Percentiles rank a stretch among this genome's conserved stretches.
phyloP scores from a whole-genome alignment of 2,329 filamentous ascomycete genomes.

The Trematosphaeria pertusa region DNA sequence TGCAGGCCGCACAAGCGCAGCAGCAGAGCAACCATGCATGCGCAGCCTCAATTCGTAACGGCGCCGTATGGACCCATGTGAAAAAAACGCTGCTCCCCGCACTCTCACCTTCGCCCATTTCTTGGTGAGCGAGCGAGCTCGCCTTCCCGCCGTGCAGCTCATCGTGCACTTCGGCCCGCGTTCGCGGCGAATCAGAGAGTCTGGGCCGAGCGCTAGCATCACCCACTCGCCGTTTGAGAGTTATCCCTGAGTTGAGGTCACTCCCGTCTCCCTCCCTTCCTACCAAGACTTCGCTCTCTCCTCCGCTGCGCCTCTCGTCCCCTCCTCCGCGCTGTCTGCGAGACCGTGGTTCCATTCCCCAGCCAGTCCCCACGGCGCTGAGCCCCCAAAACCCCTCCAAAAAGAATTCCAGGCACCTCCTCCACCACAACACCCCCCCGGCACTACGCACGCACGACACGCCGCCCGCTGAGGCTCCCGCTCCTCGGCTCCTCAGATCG shows the following conservation, averaged over 20 bases:
- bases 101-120: too few relatives aligned
- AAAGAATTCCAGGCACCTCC: conserved; percentile 21
- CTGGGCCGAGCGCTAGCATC: neutral
- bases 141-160: neutral
- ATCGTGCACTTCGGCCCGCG: neutral
- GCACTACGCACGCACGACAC: conserved; percentile 13
- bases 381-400: conserved; percentile 12
- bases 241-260: neutral
- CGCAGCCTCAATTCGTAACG: too few relatives aligned
- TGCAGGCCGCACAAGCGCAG: neutral
- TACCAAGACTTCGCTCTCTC: conserved; percentile 21
- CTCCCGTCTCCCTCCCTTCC: conserved; percentile 20
- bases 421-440: conserved; percentile 10
- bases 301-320: conserved; percentile 8
- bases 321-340: conserved; percentile 17
- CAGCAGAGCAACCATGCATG: neutral
- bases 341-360: conserved; percentile 19
- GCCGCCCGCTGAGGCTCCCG: conserved; percentile 12
- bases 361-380: conserved; percentile 13
- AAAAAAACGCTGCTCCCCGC: too few relatives aligned
- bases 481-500: conserved; percentile 6
- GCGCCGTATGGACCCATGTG: too few relatives aligned
- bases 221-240: neutral
- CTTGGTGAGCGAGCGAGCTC: too few relatives aligned
- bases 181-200: neutral